These are phyloP conservation scores for Xylariaceae sp. DNA, from an alignment of 2,329 filamentous ascomycete species.

Conservation along the genomic window DNA sequence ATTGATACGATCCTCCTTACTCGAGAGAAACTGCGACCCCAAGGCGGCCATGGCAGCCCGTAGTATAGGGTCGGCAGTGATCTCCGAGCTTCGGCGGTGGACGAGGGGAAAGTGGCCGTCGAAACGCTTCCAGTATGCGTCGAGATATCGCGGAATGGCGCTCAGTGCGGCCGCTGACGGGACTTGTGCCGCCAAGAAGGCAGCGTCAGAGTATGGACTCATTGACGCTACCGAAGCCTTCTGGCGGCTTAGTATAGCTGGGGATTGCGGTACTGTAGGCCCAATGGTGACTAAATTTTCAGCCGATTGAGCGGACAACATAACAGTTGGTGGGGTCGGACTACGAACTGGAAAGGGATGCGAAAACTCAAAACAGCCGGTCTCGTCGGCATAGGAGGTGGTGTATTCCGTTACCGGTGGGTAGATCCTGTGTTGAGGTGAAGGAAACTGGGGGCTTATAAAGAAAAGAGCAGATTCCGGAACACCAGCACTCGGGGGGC, in stretches of 20 bases:
- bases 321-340: constrained; percentile 42
- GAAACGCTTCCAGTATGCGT: constrained; percentile 49
- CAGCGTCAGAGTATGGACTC: constrained; percentile 32
- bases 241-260: constrained; percentile 36
- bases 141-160: constrained; percentile 45
- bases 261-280: constrained; percentile 34
- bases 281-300: constrained; percentile 46
- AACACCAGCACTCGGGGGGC: constrained; percentile 24
- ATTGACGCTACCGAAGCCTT: constrained; percentile 36
- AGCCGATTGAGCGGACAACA: constrained; percentile 40
- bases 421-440: constrained; percentile 31
- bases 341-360: constrained; percentile 43
- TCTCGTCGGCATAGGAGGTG: constrained; percentile 35
- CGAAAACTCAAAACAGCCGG: constrained; percentile 31
- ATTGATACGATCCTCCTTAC: constrained; percentile 45
- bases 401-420: constrained; percentile 33
- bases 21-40: constrained; percentile 45
- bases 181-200: constrained; percentile 35
- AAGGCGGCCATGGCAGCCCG: constrained; percentile 53
- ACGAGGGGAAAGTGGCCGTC: constrained; percentile 46
- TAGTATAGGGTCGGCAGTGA: constrained; percentile 40
- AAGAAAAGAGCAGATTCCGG: constrained; percentile 24
- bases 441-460: constrained; percentile 24
- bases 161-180: constrained; percentile 35
- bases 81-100: constrained; percentile 43